phyloP scores from a whole-genome alignment of 2,329 filamentous ascomycete genomes.

The Nemania serpens region DNA sequence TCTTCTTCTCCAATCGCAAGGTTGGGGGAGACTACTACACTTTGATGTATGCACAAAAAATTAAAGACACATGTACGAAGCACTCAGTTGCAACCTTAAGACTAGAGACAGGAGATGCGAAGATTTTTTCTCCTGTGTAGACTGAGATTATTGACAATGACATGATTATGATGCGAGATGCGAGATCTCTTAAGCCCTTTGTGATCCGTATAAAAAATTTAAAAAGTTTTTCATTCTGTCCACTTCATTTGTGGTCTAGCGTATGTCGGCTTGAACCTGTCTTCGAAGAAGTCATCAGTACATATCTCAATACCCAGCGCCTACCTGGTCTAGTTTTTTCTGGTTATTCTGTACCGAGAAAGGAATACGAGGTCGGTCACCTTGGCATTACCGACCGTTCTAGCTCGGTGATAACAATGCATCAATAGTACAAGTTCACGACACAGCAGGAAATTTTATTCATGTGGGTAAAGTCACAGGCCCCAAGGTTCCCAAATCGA shows the following conservation, averaged over 20 bases:
- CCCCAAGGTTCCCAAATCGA: constrained; percentile 27
- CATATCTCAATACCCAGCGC: too few species aligned
- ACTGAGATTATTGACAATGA: too few species aligned
- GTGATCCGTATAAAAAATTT: too few species aligned
- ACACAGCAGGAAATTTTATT: neutral
- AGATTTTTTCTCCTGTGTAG: neutral
- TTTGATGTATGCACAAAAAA: neutral
- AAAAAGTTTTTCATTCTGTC: too few species aligned
- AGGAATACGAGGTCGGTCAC: neutral
- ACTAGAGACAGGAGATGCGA: neutral
- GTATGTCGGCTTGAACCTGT: too few species aligned
- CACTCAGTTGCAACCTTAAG: neutral
- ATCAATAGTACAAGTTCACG: neutral
- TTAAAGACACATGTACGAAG: neutral
- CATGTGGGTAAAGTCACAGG: constrained; percentile 15
- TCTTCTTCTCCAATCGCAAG: neutral
- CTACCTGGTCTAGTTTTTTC: neutral
- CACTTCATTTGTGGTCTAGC: too few species aligned
- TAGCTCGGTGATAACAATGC: neutral
- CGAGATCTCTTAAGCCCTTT: too few species aligned
- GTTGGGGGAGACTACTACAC: neutral
- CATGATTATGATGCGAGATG: too few species aligned
- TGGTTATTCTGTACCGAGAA: neutral
- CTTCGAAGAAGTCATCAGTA: too few species aligned
- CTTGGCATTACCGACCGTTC: neutral